A percentile compares a stretch with the other conserved stretches of the same genome.
Evolutionary conservation across 495 filamentous ascomycete species (phyloP).

Genomic region (Aspergillus haitiensis): DNA sequence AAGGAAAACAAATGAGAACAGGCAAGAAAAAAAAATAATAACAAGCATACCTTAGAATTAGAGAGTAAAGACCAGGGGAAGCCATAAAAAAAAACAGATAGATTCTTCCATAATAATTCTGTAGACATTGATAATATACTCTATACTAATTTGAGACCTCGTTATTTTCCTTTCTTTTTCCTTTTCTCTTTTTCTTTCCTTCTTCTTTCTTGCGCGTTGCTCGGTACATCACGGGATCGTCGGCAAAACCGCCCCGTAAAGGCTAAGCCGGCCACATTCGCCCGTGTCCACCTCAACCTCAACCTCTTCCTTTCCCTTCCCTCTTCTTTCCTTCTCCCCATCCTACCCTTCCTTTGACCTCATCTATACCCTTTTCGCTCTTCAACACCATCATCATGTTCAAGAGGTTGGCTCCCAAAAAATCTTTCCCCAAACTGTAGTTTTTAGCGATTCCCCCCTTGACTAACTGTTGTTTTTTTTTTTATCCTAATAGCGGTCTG

Average conservation of each 20-base stretch:
- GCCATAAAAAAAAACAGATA: too few species aligned
- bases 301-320: conserved; percentile 45
- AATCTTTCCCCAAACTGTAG: conserved; percentile 38
- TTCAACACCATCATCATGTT: conserved; percentile 71
- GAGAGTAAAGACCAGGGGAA: too few species aligned
- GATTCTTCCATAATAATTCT: too few species aligned
- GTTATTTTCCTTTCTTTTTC: background rate
- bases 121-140: background rate
- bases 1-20: background rate
- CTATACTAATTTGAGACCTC: background rate
- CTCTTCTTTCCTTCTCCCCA: conserved; percentile 41
- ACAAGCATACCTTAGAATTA: background rate
- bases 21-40: background rate
- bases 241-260: conserved; percentile 54
- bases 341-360: conserved; percentile 35
- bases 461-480: conserved; percentile 39
- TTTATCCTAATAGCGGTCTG: conserved; percentile 61
- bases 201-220: conserved; percentile 16
- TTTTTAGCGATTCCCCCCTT: conserved; percentile 49
- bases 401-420: conserved; percentile 68
- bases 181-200: background rate
- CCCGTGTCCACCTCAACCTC: conserved; percentile 43
- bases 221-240: conserved; percentile 54
- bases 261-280: conserved; percentile 40
- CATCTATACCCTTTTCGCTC: conserved; percentile 44